Conservation (phyloP, 2,329 filamentous ascomycete genomes). For the Diaporthe australafricana region DNA sequence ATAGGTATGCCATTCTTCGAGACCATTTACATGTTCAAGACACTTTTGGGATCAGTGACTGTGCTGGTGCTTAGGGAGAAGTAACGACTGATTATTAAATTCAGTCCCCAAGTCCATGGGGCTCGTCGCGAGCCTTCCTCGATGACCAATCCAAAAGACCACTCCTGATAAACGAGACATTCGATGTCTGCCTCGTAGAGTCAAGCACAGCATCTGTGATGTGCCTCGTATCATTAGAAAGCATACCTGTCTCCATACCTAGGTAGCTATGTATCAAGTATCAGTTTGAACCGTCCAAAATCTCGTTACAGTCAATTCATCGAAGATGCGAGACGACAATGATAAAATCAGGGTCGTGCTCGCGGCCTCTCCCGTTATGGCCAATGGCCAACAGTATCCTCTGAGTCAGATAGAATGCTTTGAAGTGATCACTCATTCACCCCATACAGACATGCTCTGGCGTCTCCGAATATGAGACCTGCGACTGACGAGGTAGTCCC, state of each 20-base stretch:
- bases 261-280: too few species aligned
- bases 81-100: not conserved
- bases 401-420: not conserved
- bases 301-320: too few species aligned
- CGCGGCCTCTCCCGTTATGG: not conserved
- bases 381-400: not conserved
- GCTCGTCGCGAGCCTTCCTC: not conserved
- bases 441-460: not conserved
- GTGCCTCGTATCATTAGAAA: too few species aligned
- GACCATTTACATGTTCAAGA: not conserved
- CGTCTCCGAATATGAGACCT: too few species aligned
- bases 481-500: too few species aligned
- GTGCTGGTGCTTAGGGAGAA: not conserved
- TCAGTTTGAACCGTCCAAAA: too few species aligned
- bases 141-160: too few species aligned
- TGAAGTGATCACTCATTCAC: not conserved
- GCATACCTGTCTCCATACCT: too few species aligned
- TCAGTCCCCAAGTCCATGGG: not conserved
- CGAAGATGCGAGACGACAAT: not conserved
- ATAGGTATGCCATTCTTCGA: not conserved
- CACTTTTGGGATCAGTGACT: not conserved
- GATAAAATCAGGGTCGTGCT: not conserved
- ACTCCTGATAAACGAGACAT: too few species aligned
- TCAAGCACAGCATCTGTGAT: too few species aligned
- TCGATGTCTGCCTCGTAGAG: too few species aligned